A percentile compares a stretch with the other conserved stretches of the same genome.
phyloP scores from a whole-genome alignment of 768 basidiomycete species.

The Mycena olivaceomarginata region DNA sequence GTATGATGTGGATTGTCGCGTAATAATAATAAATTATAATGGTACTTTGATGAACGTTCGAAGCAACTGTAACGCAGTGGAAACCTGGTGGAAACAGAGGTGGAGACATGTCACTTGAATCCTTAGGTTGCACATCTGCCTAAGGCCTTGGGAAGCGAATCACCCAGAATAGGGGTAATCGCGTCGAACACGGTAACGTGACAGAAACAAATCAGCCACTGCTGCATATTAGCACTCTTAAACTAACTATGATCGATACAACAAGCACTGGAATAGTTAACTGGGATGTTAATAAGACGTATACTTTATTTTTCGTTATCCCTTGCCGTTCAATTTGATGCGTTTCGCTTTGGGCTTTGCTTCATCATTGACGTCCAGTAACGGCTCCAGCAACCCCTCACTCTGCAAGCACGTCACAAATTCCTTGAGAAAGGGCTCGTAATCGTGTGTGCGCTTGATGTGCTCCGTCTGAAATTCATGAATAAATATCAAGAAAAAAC shows the following conservation, averaged over 20 bases:
- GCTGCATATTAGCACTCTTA: no score
- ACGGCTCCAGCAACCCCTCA: conserved; percentile 67
- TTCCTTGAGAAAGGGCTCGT: conserved; percentile 75
- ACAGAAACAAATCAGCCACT: no score
- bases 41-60: no score
- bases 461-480: conserved; percentile 67
- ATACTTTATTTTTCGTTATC: background rate
- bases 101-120: no score
- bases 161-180: no score
- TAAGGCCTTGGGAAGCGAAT: no score
- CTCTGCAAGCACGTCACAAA: conserved; percentile 65
- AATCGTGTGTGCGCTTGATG: conserved; percentile 76
- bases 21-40: no score
- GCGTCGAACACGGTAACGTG: no score
- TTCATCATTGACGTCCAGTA: conserved; percentile 62
- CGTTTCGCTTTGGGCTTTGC: conserved; percentile 49
- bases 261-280: no score
- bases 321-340: conserved; percentile 39
- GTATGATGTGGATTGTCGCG: background rate
- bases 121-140: no score
- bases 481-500: background rate
- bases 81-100: no score
- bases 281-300: conserved; percentile 5
- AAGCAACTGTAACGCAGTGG: no score
- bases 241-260: background rate